Evolutionary conservation across 164 flowering plant genomes (phyloP).

Genomic region (Vitis rotundifolia): DNA sequence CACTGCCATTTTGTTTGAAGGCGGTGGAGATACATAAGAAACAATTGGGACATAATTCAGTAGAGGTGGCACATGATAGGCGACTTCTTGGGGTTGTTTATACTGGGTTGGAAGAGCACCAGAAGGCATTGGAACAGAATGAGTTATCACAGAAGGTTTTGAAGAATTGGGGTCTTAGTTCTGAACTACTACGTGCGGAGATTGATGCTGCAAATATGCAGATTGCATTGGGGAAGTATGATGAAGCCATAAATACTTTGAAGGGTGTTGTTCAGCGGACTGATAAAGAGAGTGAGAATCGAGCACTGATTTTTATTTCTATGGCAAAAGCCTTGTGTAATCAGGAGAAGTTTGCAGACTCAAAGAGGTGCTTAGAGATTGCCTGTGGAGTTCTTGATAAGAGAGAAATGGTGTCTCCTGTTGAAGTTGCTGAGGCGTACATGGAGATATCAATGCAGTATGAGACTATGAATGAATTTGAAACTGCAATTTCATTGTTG

Average conservation of each 20-base stretch:
- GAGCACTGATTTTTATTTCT: slow-evolving; percentile 65
- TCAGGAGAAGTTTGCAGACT: slow-evolving; percentile 65
- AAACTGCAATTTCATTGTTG: slow-evolving; percentile 70
- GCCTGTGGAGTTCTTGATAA: slow-evolving; percentile 71
- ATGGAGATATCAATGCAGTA: slow-evolving; percentile 80
- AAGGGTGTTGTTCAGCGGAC: slow-evolving; percentile 66
- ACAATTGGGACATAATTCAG: slow-evolving; percentile 67
- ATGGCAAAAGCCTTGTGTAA: slow-evolving; percentile 81
- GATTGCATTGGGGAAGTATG: slow-evolving; percentile 76
- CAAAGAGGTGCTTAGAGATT: slow-evolving; percentile 75
- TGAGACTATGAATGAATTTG: slow-evolving; percentile 86
- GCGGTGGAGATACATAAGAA: slow-evolving; percentile 69
- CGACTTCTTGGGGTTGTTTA: slow-evolving; percentile 83
- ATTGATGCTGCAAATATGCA: slow-evolving; percentile 88
- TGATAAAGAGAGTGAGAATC: slow-evolving; percentile 72
- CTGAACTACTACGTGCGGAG: slow-evolving; percentile 81
- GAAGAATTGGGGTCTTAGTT: slow-evolving; percentile 70
- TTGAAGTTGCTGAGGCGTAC: slow-evolving; percentile 76
- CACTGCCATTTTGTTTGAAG: slow-evolving; percentile 68
- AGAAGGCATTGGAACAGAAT: slow-evolving; percentile 86
- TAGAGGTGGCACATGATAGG: slow-evolving; percentile 89
- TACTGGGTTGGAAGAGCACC: slow-evolving; percentile 77
- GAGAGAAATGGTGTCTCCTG: slow-evolving; percentile 52
- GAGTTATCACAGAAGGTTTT: slow-evolving; percentile 64
- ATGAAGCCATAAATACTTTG: slow-evolving; percentile 70